Conservation (phyloP, 176 grass and related monocot species). For the Oryza glaberrima region DNA sequence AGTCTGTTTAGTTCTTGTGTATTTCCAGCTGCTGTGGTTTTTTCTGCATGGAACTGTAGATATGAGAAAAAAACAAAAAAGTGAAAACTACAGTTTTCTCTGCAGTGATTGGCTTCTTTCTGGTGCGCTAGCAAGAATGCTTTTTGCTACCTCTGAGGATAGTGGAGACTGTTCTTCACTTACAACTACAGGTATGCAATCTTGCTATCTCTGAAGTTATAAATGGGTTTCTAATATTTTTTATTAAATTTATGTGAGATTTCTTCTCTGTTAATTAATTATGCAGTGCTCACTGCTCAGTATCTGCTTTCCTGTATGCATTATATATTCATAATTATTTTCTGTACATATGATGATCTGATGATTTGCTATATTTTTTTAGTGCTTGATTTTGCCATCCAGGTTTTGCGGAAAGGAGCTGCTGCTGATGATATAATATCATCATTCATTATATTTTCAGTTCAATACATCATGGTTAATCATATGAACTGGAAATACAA, state of each 20-base stretch:
- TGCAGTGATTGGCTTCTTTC: conserved; percentile 90
- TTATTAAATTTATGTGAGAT: neutral
- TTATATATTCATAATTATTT: conserved; percentile 3
- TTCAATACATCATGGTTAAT: conserved; percentile 87
- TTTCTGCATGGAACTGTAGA: neutral
- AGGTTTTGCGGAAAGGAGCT: conserved; percentile 77
- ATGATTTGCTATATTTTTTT: conserved; percentile 43
- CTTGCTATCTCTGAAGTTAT: neutral
- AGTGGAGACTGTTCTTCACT: conserved; percentile 67
- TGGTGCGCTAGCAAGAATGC: conserved; percentile 67
- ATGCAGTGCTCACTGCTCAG: neutral
- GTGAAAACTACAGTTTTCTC: conserved; percentile 24
- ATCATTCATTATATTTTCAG: conserved; percentile 68
- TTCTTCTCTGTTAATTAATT: neutral
- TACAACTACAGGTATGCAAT: conserved; percentile 71
- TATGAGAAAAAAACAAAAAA: conserved; percentile 29
- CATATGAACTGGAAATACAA: conserved; percentile 94
- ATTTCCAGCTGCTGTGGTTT: conserved; percentile 6
- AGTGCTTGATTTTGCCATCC: conserved; percentile 92
- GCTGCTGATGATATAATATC: conserved; percentile 63
- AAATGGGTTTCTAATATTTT: neutral
- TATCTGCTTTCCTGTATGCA: conserved; percentile 4
- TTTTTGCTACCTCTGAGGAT: conserved; percentile 67
- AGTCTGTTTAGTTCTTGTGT: conserved; percentile 20
- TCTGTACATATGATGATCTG: conserved; percentile 31